Evolutionary conservation across 2,329 filamentous ascomycete genomes (phyloP).

Genomic region (Incumbomyces delicatus): DNA sequence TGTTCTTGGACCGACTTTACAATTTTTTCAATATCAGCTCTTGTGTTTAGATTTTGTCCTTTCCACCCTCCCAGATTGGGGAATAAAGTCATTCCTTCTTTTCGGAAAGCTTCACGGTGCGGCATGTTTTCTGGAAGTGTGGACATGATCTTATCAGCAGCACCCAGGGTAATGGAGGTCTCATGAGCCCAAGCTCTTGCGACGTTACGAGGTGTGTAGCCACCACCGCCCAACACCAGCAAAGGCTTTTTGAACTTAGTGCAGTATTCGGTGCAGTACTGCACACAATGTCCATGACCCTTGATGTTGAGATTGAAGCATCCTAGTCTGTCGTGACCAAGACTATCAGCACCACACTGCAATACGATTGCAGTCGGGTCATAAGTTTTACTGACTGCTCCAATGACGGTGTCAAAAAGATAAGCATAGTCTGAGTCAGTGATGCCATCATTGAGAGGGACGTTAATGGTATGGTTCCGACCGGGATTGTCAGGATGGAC

Average conservation of each 20-base stretch:
- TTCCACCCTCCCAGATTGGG: conserved; percentile 63
- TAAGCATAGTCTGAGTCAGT: conserved; percentile 79
- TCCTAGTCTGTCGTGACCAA: conserved; percentile 85
- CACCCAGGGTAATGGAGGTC: conserved; percentile 77
- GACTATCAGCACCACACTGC: conserved; percentile 89
- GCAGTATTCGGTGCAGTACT: conserved; percentile 79
- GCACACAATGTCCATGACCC: conserved; percentile 84
- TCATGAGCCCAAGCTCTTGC: conserved; percentile 96
- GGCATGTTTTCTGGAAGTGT: conserved; percentile 71
- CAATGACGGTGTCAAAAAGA: conserved; percentile 75
- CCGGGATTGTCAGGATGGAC: conserved; percentile 74
- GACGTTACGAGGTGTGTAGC: conserved; percentile 93
- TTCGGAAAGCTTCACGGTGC: conserved; percentile 79
- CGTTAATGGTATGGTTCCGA: conserved; percentile 81
- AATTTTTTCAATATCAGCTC: conserved; percentile 65
- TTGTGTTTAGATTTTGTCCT: conserved; percentile 68
- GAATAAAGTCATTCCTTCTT: conserved; percentile 70
- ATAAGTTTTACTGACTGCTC: conserved; percentile 69
- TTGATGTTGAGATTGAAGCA: conserved; percentile 95
- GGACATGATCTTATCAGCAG: conserved; percentile 58
- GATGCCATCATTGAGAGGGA: conserved; percentile 82
- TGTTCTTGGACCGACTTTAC: conserved; percentile 74
- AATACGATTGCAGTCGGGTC: conserved; percentile 84
- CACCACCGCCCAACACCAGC: conserved; percentile 85
- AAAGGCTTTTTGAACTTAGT: conserved; percentile 73